These are phyloP conservation scores for Myotisia sp. DNA, from an alignment of 2,329 filamentous ascomycete genomes.

Conservation along the genomic window DNA sequence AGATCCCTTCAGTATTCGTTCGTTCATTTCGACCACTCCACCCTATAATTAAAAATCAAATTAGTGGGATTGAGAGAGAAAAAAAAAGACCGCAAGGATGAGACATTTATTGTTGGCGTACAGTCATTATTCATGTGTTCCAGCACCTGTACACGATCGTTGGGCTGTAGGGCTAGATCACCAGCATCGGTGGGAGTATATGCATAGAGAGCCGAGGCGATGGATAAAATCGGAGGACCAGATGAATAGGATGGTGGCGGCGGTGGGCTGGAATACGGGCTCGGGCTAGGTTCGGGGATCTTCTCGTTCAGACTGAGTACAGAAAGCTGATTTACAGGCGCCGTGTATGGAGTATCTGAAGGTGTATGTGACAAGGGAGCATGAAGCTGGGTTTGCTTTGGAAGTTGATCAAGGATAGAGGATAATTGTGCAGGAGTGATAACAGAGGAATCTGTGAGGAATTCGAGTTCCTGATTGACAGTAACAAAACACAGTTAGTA, in stretches of 20 bases:
- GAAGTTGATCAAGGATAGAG: conserved; percentile 59
- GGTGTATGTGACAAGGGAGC: conserved; percentile 16
- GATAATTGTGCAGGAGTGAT: conserved; percentile 64
- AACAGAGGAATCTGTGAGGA: conserved; percentile 66
- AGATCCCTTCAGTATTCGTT: conserved; percentile 77
- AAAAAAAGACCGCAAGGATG: conserved; percentile 10
- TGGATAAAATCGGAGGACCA: conserved; percentile 44
- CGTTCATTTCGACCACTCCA: conserved; percentile 79
- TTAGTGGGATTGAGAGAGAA: no score
- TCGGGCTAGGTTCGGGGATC: conserved; percentile 20
- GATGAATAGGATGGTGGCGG: conserved; percentile 41
- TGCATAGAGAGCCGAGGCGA: conserved; percentile 68
- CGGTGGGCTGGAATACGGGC: conserved; percentile 31
- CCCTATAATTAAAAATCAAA: conserved; percentile 22
- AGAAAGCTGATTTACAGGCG: conserved; percentile 10
- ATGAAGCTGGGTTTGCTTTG: conserved; percentile 33
- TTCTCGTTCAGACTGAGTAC: conserved; percentile 14
- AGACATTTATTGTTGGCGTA: conserved; percentile 17
- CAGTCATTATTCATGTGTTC: conserved; percentile 96
- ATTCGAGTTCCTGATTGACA: conserved; percentile 68
- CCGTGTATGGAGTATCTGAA: conserved; percentile 9
- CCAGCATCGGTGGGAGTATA: conserved; percentile 69
- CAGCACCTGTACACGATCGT: conserved; percentile 65
- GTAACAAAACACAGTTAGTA: conserved; percentile 1
- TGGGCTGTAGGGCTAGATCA: conserved; percentile 65